A percentile compares a stretch with the other conserved stretches of the same genome.
These are phyloP conservation scores for Pestalotiopsis sp. DNA, from an alignment of 2,329 filamentous ascomycete species.

Conservation along the genomic window DNA sequence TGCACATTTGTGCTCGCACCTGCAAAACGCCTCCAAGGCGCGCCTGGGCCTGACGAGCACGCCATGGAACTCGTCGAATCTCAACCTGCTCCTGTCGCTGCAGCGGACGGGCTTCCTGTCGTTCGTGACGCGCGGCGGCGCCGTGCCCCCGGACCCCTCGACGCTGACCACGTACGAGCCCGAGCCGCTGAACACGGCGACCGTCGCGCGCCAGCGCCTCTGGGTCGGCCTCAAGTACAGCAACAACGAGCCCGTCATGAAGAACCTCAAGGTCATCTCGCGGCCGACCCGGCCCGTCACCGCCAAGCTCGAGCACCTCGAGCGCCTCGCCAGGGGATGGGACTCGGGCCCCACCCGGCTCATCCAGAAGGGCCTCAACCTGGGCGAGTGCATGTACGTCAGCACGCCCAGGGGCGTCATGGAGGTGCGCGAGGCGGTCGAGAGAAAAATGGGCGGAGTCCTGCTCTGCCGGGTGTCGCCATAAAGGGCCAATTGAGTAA, in stretches of 20 bases:
- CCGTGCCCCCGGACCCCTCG: conserved; percentile 52
- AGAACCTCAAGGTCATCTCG: conserved; percentile 66
- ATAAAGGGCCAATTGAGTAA: conserved; percentile 16
- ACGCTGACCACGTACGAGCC: conserved; percentile 48
- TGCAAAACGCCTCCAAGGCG: conserved; percentile 87
- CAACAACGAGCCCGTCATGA: conserved; percentile 78
- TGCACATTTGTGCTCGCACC: conserved; percentile 82
- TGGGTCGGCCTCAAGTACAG: conserved; percentile 94
- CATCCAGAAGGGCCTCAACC: conserved; percentile 67
- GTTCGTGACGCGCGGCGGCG: conserved; percentile 73
- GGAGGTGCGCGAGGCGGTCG: conserved; percentile 81
- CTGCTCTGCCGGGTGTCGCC: conserved; percentile 68
- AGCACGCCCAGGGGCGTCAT: conserved; percentile 77
- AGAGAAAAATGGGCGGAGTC: conserved; percentile 78
- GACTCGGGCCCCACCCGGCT: conserved; percentile 63
- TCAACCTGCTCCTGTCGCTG: conserved; percentile 73
- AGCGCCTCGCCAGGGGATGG: conserved; percentile 69
- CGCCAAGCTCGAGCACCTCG: conserved; percentile 63
- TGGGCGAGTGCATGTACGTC: conserved; percentile 84
- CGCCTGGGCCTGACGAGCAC: conserved; percentile 84
- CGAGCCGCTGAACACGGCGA: conserved; percentile 65
- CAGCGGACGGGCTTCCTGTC: conserved; percentile 84
- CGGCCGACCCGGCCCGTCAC: conserved; percentile 76
- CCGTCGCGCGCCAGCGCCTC: conserved; percentile 73
- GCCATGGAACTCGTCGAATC: conserved; percentile 78